phyloP scores from a whole-genome alignment of 129 eudicot species.

The Centaurea solstitialis region DNA sequence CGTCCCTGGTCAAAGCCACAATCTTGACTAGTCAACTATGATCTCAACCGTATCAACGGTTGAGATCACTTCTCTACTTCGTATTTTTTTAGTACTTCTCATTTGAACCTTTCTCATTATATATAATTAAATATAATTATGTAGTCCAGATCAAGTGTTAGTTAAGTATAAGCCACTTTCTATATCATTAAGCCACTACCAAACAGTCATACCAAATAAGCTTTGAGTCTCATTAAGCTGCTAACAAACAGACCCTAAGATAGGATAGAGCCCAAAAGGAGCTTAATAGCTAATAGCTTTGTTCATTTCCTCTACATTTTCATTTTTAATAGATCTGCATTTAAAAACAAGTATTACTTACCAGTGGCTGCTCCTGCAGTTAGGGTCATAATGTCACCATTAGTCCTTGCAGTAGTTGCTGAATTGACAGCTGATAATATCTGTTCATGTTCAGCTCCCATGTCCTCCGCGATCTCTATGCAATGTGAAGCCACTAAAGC shows the following conservation, averaged over 20 bases:
- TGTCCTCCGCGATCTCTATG: conserved; percentile 83
- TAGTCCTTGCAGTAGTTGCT: conserved; percentile 74
- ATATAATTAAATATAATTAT: too few relatives aligned
- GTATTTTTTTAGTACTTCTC: too few relatives aligned
- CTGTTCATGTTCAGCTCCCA: conserved; percentile 91
- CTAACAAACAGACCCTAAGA: not conserved
- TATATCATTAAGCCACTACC: too few relatives aligned
- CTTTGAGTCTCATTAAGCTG: too few relatives aligned
- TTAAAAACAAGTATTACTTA: conserved; percentile 39
- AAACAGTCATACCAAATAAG: too few relatives aligned
- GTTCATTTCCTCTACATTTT: not conserved
- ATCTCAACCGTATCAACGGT: too few relatives aligned
- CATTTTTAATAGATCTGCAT: not conserved
- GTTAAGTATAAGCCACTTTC: too few relatives aligned
- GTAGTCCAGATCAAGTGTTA: too few relatives aligned
- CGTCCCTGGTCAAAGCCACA: too few relatives aligned
- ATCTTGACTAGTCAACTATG: too few relatives aligned
- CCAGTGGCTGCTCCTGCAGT: conserved; percentile 99
- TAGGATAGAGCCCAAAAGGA: not conserved
- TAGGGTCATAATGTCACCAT: conserved; percentile 91
- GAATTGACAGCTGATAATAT: conserved; percentile 68
- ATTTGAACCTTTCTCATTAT: too few relatives aligned
- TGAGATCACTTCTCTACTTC: too few relatives aligned
- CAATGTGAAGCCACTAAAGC: conserved; percentile 93
- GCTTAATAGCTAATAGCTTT: not conserved